Evolutionary conservation across 768 basidiomycete genomes (phyloP).

Genomic region (Russula brevipes): DNA sequence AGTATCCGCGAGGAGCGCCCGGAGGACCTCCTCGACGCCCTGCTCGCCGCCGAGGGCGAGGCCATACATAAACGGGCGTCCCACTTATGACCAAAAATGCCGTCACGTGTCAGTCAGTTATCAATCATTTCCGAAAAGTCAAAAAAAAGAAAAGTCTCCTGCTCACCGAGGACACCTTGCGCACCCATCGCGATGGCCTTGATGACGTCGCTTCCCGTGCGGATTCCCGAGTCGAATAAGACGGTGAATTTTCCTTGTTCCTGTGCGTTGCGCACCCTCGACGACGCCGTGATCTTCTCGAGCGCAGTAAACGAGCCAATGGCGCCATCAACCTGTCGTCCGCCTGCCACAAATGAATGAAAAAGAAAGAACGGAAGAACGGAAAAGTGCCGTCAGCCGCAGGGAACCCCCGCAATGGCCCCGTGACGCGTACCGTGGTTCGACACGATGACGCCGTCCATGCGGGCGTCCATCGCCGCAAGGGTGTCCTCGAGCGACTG

Average conservation of each 20-base stretch:
- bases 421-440: constrained; percentile 56
- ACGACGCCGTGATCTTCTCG: constrained; percentile 59
- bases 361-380: background rate
- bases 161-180: constrained; percentile 69
- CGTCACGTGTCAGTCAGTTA: background rate
- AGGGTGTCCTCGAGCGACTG: constrained; percentile 67
- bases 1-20: constrained; percentile 61
- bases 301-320: constrained; percentile 70
- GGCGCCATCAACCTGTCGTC: constrained; percentile 73
- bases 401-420: background rate
- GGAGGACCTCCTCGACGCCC: constrained; percentile 72
- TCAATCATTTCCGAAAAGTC: background rate
- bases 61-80: constrained; percentile 71
- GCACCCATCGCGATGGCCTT: constrained; percentile 86
- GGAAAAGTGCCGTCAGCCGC: background rate
- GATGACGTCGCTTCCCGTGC: constrained; percentile 77
- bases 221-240: constrained; percentile 76
- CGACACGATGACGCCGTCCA: constrained; percentile 73
- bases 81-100: constrained; percentile 41
- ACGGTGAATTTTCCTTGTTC: constrained; percentile 56
- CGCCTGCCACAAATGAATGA: constrained; percentile 44
- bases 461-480: constrained; percentile 55
- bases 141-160: background rate
- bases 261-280: constrained; percentile 54
- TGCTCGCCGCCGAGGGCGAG: constrained; percentile 62